phyloP scores from a whole-genome alignment of 2,329 filamentous ascomycete species.

The Stachybotrys elegans region DNA sequence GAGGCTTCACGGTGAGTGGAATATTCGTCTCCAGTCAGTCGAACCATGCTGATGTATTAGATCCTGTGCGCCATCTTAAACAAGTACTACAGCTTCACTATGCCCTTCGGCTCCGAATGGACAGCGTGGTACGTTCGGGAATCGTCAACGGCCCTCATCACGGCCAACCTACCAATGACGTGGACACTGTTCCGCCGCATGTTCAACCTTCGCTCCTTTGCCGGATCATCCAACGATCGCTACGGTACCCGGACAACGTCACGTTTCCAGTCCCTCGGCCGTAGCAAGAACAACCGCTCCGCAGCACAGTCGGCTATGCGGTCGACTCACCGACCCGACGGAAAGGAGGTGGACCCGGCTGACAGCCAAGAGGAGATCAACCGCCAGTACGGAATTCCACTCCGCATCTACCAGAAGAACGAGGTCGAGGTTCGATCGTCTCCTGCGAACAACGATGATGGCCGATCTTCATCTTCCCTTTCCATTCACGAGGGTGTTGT shows the following conservation, averaged over 20 bases:
- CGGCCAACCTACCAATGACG: slow-evolving; percentile 35
- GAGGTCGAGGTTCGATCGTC: slow-evolving; percentile 21
- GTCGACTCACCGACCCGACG: slow-evolving; percentile 9
- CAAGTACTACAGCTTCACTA: slow-evolving; percentile 35
- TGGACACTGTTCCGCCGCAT: slow-evolving; percentile 33
- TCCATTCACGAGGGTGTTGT: not conserved
- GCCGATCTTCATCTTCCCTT: not conserved
- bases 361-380: slow-evolving; percentile 34
- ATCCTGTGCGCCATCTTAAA: slow-evolving; percentile 45
- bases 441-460: not conserved
- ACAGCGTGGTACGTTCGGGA: slow-evolving; percentile 39
- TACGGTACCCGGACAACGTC: slow-evolving; percentile 15
- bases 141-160: slow-evolving; percentile 36
- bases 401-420: slow-evolving; percentile 30
- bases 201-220: slow-evolving; percentile 29
- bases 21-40: not conserved
- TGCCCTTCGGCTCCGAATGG: slow-evolving; percentile 32
- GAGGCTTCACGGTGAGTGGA: slow-evolving; percentile 38
- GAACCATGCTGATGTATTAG: slow-evolving; percentile 15
- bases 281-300: slow-evolving; percentile 17
- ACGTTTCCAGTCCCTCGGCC: slow-evolving; percentile 14
- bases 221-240: slow-evolving; percentile 22
- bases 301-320: slow-evolving; percentile 12
- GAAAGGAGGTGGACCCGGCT: slow-evolving; percentile 16
- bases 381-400: slow-evolving; percentile 22